Evolutionary conservation across 768 basidiomycete species (phyloP).

Genomic region (Sistotremastrum suecicum): DNA sequence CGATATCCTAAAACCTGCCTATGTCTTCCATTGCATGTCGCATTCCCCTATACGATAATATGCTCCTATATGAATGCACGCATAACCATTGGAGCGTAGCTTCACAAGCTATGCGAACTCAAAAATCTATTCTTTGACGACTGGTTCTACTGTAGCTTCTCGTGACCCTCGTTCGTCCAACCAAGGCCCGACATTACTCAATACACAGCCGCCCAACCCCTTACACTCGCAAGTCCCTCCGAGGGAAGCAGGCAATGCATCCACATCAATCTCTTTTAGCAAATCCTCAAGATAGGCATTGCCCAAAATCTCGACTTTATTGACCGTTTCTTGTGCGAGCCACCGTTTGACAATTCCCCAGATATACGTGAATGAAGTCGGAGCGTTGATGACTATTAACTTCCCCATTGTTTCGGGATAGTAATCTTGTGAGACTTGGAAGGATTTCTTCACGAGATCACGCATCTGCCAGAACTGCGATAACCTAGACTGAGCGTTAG

Average conservation of each 20-base stretch:
- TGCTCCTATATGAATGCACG: no score
- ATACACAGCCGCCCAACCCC: slow-evolving; percentile 38
- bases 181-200: slow-evolving; percentile 61
- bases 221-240: slow-evolving; percentile 57
- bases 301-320: slow-evolving; percentile 55
- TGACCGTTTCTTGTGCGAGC: slow-evolving; percentile 58
- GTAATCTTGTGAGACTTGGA: slow-evolving; percentile 69
- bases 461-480: slow-evolving; percentile 69
- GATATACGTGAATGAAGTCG: slow-evolving; percentile 56
- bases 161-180: slow-evolving; percentile 28
- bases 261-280: slow-evolving; percentile 44
- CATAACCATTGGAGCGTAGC: no score
- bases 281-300: slow-evolving; percentile 42
- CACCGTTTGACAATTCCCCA: slow-evolving; percentile 59
- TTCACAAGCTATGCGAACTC: no score
- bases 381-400: slow-evolving; percentile 57
- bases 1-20: no score
- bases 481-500: slow-evolving; percentile 24
- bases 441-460: slow-evolving; percentile 40
- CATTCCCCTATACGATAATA: no score
- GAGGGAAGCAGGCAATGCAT: slow-evolving; percentile 43
- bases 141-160: no score
- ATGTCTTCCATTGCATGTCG: no score
- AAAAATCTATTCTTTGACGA: no score
- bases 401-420: slow-evolving; percentile 71